Evolutionary conservation across 495 filamentous ascomycete genomes (phyloP), one percentile per base, ranked within the genome.

Genomic region (Aspergillus biplanus): DNA sequence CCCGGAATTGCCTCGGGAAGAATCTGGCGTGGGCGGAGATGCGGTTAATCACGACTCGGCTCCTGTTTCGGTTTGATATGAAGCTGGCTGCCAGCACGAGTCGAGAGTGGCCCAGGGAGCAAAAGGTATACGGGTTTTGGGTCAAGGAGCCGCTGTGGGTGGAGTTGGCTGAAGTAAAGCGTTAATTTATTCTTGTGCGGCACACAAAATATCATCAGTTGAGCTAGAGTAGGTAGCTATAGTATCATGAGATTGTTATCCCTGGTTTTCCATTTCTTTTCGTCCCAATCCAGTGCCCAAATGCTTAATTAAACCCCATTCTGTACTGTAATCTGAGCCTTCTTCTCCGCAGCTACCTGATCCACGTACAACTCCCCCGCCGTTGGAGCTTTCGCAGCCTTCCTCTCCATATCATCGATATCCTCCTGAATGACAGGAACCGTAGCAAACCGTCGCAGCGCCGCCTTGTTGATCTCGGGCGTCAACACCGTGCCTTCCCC

Each of bases 1-100:
- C 73, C 0, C 64, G 79, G 4, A 73, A 73, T 44, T 83, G 77
- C 53, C 66, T 82, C 13, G 79, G 80, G 8, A 70, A 60, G 47
- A 77, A 76, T 33, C 52, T 62, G 18, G 59, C 35, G 31, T 62
- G 50, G 50, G 59, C 59, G 50, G 59, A 62, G 50, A 55, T 56
- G 59, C 59, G 59, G 46, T 7, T 55, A n/a, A 31, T 62, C 27
- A 27, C 42, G 2, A 44, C 52, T 6, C 34, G 35, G 32, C n/a
- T 62, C 37, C 18, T 62, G 35, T 56, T 44, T 32, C 31, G 42
- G 1, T 62, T 62, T 21, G 59, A 56, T 34, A 11, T 55, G 31
- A 47, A 59, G 44, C 9, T 50, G 21, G 27, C 27, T 1, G 37
- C 15, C 4, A 49, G 4, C 39, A 21, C 13, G 33, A 56, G 34